These are phyloP conservation scores for Strigomonas culicis DNA, from an alignment of 208 protist genomes.

Conservation along the genomic window DNA sequence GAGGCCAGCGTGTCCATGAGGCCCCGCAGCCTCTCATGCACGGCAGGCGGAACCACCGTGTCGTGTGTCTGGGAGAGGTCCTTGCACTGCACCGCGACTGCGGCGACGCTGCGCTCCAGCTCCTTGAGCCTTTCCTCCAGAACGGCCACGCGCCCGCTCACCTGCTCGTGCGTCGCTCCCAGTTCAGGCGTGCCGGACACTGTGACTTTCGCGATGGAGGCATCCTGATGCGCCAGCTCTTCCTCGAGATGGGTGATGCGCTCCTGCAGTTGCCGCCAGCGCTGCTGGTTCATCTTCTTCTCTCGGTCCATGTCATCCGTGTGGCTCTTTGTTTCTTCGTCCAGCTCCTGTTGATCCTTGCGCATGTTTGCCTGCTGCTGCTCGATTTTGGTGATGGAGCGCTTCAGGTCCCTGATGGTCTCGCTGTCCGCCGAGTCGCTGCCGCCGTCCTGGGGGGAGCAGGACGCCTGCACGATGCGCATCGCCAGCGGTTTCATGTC, in stretches of 20 bases:
- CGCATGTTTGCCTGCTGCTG: conserved; percentile 27
- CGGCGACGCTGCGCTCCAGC: conserved; percentile 7
- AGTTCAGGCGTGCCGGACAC: background rate
- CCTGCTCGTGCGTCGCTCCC: background rate
- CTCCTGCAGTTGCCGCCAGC: conserved; percentile 8
- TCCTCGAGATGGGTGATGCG: conserved; percentile 6
- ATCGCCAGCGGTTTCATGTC: conserved; percentile 1
- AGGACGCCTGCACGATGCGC: background rate
- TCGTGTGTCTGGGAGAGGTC: background rate
- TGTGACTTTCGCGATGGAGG: background rate
- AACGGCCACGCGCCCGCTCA: conserved; percentile 9
- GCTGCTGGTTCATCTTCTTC: background rate
- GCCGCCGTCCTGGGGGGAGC: too few relatives aligned
- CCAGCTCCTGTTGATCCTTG: conserved; percentile 3
- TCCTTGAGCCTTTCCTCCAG: conserved; percentile 10
- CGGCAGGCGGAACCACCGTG: background rate
- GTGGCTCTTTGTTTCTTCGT: background rate
- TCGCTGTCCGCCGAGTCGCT: background rate
- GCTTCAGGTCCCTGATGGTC: conserved; percentile 1
- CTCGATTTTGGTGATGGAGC: conserved; percentile 8
- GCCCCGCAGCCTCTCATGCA: background rate
- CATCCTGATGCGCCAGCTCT: conserved; percentile 1
- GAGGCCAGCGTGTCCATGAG: background rate
- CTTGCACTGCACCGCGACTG: background rate
- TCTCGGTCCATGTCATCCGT: background rate